Base-by-base conservation (phyloP, 2,329 filamentous ascomycete genomes). In the Intubia oerlemansii region DNA sequence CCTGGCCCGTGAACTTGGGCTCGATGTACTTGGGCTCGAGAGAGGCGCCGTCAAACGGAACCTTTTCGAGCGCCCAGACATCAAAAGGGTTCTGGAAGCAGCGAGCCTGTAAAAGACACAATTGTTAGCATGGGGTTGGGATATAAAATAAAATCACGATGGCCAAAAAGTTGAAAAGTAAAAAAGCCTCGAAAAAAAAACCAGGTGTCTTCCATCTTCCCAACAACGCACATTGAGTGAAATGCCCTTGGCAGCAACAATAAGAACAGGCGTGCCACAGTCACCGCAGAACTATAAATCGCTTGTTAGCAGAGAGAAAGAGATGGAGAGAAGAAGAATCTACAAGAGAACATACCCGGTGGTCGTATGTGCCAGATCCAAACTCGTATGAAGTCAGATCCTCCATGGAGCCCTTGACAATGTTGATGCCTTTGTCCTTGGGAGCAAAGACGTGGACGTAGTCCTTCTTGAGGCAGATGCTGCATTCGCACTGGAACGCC, bases 401-500 rank as follows among this genome's bases (percentile, higher is more conserved):
- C 3, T 45, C 49, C 19, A 46, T 37, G 35, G 41, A 43, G 19
- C 61, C 62, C 41, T 59, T 59, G 41, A 62, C 45, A 30, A 63
- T 41, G n/a, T 39, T 51, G 31, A 63, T 45, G 24, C 44, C 34
- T 20, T 44, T 40, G 23, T 45, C 43, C 1, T 38, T 35, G 4
- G 41, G 39, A 6, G 47, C 42, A 19, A 50, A 42, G 13, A 47
- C 25, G 42, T 46, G 58, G 21, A 58, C 41, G 24, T 55, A 54
- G 11, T 47, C 56, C 41, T 59, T 61, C 38, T 53, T 61, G 39
- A 37, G 40, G 43, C 73, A 74, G 37, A 74, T 63, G 48, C 67
- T 75, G 50, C 75, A 79, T 46, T 72, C 70, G 49, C 74, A 75
- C 41, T 63, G 54, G 5, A 47, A 42, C 5, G 56, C 57, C 5